phyloP scores from a whole-genome alignment of 2,329 filamentous ascomycete genomes.

The Alternaria dauci region DNA sequence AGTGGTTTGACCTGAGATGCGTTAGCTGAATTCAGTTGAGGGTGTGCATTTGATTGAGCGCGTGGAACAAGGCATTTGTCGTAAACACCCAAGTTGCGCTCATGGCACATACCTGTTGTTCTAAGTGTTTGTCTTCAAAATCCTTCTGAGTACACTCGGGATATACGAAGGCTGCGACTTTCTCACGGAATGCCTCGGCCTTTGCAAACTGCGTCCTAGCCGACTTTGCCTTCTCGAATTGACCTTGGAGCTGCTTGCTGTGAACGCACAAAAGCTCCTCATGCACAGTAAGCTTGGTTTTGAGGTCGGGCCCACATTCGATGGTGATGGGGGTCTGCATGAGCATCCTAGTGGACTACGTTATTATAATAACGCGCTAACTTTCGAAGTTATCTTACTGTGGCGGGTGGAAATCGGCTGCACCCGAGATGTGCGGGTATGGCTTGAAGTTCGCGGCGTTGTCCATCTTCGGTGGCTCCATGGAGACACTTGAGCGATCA shows the following conservation, averaged over 20 bases:
- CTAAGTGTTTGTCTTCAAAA: conserved; percentile 3
- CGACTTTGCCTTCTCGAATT: conserved; percentile 13
- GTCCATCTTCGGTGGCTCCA: background rate
- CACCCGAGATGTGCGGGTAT: background rate
- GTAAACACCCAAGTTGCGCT: background rate
- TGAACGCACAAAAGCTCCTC: conserved; percentile 21
- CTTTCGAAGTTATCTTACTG: conserved; percentile 1
- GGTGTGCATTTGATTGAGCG: background rate
- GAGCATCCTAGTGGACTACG: background rate
- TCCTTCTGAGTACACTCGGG: background rate
- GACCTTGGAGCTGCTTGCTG: conserved; percentile 12
- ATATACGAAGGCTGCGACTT: background rate
- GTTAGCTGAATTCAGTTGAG: background rate
- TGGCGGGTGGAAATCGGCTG: background rate
- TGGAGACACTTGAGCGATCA: background rate
- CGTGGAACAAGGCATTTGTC: background rate
- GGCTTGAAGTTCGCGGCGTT: background rate
- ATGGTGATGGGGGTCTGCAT: conserved; percentile 25
- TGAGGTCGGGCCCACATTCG: conserved; percentile 20
- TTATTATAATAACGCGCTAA: background rate
- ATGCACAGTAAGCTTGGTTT: conserved; percentile 13
- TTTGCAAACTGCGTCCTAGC: conserved; percentile 1
- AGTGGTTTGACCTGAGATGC: background rate
- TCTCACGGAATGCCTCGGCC: conserved; percentile 1
- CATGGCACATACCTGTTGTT: conserved; percentile 8